Evolutionary conservation across 441 rosid species (phyloP), one percentile per base, ranked within the genome.

Genomic region (Populus hybrid): DNA sequence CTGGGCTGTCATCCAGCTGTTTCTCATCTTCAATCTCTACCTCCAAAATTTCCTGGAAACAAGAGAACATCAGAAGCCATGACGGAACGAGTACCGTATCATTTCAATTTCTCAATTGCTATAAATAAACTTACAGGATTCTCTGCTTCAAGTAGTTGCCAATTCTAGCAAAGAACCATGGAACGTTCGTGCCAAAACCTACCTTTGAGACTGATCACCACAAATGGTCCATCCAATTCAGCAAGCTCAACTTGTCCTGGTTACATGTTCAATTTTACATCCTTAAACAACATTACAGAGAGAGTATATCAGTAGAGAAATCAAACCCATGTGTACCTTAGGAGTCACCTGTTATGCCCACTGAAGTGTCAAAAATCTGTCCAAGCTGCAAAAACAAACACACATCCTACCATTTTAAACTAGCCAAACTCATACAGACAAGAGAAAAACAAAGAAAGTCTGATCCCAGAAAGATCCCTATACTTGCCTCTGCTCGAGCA

Each of bases 131-230:
- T 82, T 78, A 88, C 99, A 26, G 99, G 98, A 95, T 95, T 75
- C 97, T 90, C 84, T 91, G 97, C 89, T 89, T 93, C 87, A 95
- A 79, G 82, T 91, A 93, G 83, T 95, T 95, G 32, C 93, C 97
- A 63, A 95, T 68, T 75, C 99, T 88, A 67, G 99, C 95, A 14
- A 95, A n/a, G 74, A 81, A 93, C 89, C 24, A 80, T 84, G 16
- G 98, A 83, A 50, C 98, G 94, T 79, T 89, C 78, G 76, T 93
- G 99, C 99, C 99, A 93, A 85, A 95, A 91, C 81, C 97, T 85
- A 53, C 99, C 98, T 78, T 83, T 88, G 35, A 92, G 92, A 72
- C 93, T 90, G 73, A 95, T 92, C 89, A 83, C 93, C 82, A 93
- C 99, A 81, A 89, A 95, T 2, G 94, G 97, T 65, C 99, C 99